phyloP scores from a whole-genome alignment of 2,329 filamentous ascomycete species.

The Neofusicoccum cordaticola region DNA sequence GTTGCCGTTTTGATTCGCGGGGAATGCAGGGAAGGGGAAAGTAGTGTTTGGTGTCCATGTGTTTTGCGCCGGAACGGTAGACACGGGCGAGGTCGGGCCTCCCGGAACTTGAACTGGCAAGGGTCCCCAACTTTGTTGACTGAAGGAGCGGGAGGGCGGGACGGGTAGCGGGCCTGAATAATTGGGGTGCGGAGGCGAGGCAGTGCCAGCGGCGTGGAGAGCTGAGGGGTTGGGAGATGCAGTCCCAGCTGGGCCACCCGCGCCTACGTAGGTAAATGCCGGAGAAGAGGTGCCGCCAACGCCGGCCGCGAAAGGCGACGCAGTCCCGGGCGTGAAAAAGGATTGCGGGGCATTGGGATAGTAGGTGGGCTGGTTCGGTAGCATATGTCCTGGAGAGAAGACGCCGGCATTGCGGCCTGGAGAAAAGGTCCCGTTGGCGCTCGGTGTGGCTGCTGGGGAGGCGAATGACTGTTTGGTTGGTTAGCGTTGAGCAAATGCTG shows the following conservation, averaged over 20 bases:
- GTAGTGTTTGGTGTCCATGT: background rate
- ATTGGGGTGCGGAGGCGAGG: background rate
- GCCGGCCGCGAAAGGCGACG: background rate
- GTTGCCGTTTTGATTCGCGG: background rate
- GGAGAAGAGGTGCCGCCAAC: background rate
- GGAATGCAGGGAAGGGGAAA: background rate
- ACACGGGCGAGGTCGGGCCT: background rate
- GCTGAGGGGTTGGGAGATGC: background rate
- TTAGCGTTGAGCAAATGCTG: background rate
- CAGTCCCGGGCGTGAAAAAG: background rate
- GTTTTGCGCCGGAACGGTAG: background rate
- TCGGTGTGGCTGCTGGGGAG: background rate
- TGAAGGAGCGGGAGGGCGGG: background rate
- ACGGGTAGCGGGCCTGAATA: constrained; percentile 7
- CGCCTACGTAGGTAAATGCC: background rate
- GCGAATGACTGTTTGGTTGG: background rate
- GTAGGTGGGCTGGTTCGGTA: background rate
- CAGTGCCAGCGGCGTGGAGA: background rate
- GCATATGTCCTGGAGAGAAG: constrained; percentile 4
- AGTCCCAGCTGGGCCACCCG: background rate
- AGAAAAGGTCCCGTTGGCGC: background rate
- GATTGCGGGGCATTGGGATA: background rate
- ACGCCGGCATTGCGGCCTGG: background rate
- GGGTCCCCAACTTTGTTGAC: background rate
- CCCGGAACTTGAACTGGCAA: background rate